These are phyloP conservation scores for Macrolepiota albuminosa DNA, from an alignment of 768 basidiomycete species.

Conservation along the genomic window DNA sequence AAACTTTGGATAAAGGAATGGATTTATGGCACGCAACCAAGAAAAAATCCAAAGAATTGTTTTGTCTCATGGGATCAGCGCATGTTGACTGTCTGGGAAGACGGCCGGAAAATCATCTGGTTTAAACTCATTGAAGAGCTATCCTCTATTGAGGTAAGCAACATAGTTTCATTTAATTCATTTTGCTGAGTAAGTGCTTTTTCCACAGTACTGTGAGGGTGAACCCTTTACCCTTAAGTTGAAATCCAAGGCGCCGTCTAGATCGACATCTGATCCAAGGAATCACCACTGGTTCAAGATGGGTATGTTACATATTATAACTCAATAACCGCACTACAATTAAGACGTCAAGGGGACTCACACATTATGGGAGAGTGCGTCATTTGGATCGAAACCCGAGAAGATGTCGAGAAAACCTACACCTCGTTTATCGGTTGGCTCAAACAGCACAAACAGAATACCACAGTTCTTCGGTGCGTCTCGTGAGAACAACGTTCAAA, in stretches of 20 bases:
- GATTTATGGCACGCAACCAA: neutral
- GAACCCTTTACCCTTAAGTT: conserved; percentile 1
- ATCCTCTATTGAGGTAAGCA: neutral
- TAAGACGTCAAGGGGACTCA: conserved; percentile 4
- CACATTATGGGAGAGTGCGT: conserved; percentile 14
- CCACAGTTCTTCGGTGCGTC: conserved; percentile 1
- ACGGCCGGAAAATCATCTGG: neutral
- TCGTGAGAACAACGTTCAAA: neutral
- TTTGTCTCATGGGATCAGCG: neutral
- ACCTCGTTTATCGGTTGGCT: conserved; percentile 9
- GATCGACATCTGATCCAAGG: neutral
- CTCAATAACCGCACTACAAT: neutral
- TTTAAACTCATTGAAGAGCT: neutral
- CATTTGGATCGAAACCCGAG: conserved; percentile 15
- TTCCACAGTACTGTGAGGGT: neutral
- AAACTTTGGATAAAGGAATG: conserved; percentile 2
- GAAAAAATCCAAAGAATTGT: neutral
- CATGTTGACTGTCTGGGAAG: neutral
- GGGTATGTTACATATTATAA: conserved; percentile 2
- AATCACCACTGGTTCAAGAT: conserved; percentile 5
- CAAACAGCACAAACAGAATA: neutral
- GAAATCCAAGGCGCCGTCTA: neutral
- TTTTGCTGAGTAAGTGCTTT: neutral
- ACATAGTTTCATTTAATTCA: neutral
- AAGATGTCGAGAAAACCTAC: neutral